Base-by-base conservation (phyloP, 805 yeast species). In the Myxozyma neotropica region DNA sequence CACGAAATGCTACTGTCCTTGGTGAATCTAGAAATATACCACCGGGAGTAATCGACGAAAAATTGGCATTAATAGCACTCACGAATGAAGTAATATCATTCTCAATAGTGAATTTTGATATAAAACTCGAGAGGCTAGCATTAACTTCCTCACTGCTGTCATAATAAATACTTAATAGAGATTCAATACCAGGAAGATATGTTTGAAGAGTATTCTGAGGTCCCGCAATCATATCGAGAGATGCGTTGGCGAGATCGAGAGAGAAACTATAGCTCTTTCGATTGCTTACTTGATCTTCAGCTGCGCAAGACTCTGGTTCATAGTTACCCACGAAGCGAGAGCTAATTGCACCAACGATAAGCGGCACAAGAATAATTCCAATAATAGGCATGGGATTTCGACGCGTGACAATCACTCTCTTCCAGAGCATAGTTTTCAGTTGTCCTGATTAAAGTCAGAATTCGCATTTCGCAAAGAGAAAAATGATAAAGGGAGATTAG, bases 31-130 rank as follows among this genome's bases (percentile, higher is more conserved):
- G 17, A 35, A 39, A 73, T 8, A 71, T 24, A 10, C 74, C 75
- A 38, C 75, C 75, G 1, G 75, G 75, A 26, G 61, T 55, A 12
- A 69, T 53, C 5, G 50, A 36, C 17, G 68, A 23, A 57, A 58
- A 67, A 51, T 71, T 70, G 3, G 60, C 52, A 15, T 40, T 26
- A 23, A 73, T 36, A 12, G 48, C 56, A 12, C 46, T 55, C 24
- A 49, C 35, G 33, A 70, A 71, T n/a, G 64, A 50, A 21, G 45
- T 48, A 19, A 39, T 53, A 15, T 65, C 55, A 33, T 63, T 44
- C 10, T 61, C 70, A 27, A 57, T 29, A 4, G 55, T 43, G 24
- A 56, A 2, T 2, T 55, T 24, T 19, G 40, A 35, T 7, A 42
- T 19, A 42, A 52, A 13, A 26, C 13, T 8, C n/a, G 23, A 12